Evolutionary conservation across 1,284 basidiomycete genomes (phyloP), one percentile per base, ranked within the genome.

Genomic region (Agaricales sp.): DNA sequence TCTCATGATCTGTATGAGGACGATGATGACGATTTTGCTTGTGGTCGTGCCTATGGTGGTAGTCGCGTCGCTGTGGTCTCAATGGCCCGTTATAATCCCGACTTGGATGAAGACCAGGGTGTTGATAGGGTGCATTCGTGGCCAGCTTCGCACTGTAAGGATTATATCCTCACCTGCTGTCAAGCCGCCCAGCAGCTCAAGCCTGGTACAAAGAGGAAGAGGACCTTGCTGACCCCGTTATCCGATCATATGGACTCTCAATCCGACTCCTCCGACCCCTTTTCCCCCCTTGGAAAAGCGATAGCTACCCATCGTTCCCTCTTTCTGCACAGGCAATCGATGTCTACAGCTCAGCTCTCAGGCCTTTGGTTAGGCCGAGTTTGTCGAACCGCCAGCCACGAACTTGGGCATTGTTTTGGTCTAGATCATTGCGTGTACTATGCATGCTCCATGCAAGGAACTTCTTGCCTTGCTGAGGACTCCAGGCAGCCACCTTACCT

Each of bases 341-440:
- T 50, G 2, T 53, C 61, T 8, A 2, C 52, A 1, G 46, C 44
- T 8, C 43, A 55, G 2, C 54, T 61, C n/a, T 52, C 55, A 6
- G 58, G 53, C 8, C 44, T 66, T 16, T 66, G 62, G 60, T 58
- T 67, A 3, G 55, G 58, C 6, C 60, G 64, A 11, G 57, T 63
- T 13, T 63, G 62, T 43, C 60, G 60, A 16, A 66, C 65, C 1
- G 60, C 64, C n/a, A 58, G 58, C 46, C 64, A 67, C 48, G 64
- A 65, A 49, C 57, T 66, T 1, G 65, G 65, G 1, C 64, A 66
- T 48, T 64, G 63, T 46, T 59, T 65, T 11, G 63, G 64, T 23
- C 61, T 65, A 12, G 63, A 66, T 26, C 64, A 66, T 48, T 67
- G 65, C 49, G 59, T 64, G 1, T 64, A 64, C 51, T 65, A 63